phyloP scores from a whole-genome alignment of 2,329 filamentous ascomycete species.

The Clarireedia hainanense region DNA sequence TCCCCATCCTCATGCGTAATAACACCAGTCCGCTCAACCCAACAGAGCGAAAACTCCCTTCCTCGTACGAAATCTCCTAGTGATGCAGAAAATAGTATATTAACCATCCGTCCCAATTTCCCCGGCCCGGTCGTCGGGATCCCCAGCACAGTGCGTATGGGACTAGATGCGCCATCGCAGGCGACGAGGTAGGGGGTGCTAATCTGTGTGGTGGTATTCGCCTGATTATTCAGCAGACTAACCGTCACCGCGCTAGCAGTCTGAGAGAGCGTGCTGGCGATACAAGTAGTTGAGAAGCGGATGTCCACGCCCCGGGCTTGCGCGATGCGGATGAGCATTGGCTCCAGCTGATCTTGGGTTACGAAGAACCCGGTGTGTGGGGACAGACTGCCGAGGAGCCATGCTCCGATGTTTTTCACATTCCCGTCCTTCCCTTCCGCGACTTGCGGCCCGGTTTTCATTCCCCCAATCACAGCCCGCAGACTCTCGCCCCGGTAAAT shows the following conservation, averaged over 20 bases:
- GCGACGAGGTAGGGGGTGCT: constrained; percentile 32
- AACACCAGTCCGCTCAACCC: constrained; percentile 18
- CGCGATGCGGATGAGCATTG: constrained; percentile 30
- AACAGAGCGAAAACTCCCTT: constrained; percentile 30
- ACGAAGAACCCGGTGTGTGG: constrained; percentile 24
- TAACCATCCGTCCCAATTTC: constrained; percentile 28
- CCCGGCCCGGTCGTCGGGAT: constrained; percentile 27
- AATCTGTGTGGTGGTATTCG: constrained; percentile 21
- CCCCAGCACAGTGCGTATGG: constrained; percentile 23
- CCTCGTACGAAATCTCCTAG: constrained; percentile 24
- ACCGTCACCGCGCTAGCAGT: constrained; percentile 24
- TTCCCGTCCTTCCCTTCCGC: constrained; percentile 2
- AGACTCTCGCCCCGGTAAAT: constrained; percentile 15
- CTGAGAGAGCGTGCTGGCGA: constrained; percentile 13
- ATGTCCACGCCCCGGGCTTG: constrained; percentile 30
- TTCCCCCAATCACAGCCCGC: constrained; percentile 12
- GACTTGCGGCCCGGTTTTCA: neutral
- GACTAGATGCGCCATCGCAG: constrained; percentile 31
- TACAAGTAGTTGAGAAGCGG: constrained; percentile 29
- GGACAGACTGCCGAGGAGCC: constrained; percentile 18
- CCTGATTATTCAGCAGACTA: constrained; percentile 15
- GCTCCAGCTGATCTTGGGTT: constrained; percentile 35
- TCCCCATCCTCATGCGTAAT: neutral
- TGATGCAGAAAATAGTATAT: constrained; percentile 31
- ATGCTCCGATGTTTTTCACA: constrained; percentile 16